phyloP scores from a whole-genome alignment of 2,329 filamentous ascomycete species.

The Colletotrichum euphorbiae region DNA sequence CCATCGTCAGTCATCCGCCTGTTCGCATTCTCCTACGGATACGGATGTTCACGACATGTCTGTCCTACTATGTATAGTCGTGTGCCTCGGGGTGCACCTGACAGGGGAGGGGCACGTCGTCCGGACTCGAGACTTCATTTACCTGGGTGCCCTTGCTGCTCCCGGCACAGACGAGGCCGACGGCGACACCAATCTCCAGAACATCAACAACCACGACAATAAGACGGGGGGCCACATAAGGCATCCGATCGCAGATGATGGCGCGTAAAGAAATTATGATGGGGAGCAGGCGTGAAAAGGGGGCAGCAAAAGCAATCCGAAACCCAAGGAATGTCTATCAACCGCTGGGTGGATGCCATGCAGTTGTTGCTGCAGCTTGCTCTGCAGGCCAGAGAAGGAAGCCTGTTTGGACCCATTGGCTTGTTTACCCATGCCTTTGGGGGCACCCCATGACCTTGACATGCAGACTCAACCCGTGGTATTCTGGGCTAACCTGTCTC shows the following conservation, averaged over 20 bases:
- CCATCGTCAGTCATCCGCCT: neutral
- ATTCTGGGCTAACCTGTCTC: neutral
- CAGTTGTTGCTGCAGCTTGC: neutral
- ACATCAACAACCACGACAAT: neutral
- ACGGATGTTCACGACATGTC: neutral
- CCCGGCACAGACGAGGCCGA: neutral
- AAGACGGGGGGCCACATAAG: no score
- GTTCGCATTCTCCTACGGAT: constrained; percentile 12
- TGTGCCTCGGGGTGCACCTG: neutral
- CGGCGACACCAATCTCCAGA: neutral
- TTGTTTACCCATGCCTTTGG: neutral
- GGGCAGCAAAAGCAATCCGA: neutral
- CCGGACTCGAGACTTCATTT: neutral
- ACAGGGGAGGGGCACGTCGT: neutral
- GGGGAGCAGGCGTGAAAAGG: neutral
- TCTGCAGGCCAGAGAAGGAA: neutral
- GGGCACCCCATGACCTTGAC: constrained; percentile 2
- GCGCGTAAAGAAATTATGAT: neutral
- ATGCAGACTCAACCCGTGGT: neutral
- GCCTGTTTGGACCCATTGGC: neutral
- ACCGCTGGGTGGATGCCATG: neutral
- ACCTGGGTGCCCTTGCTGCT: neutral
- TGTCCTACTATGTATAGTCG: neutral
- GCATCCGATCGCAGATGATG: constrained; percentile 9
- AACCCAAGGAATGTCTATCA: neutral